Conservation (phyloP, 2,329 filamentous ascomycete genomes). For the Pseudogymnoascus sp. region DNA sequence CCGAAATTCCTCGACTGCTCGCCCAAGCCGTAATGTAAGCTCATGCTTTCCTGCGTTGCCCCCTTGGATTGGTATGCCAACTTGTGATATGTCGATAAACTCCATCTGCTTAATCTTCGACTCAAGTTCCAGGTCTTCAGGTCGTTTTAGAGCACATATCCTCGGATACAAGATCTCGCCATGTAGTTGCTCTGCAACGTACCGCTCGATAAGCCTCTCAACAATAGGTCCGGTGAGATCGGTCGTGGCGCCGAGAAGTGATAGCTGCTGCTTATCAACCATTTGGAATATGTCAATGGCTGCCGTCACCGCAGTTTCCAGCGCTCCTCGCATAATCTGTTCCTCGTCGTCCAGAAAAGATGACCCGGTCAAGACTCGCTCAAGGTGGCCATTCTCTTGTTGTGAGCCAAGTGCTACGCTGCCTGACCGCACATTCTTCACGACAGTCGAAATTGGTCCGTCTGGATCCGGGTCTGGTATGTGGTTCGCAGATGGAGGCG, state of each 20-base stretch:
- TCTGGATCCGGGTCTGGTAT: constrained; percentile 52
- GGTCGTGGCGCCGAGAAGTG: constrained; percentile 82
- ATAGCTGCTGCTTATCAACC: constrained; percentile 92
- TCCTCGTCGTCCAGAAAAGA: constrained; percentile 79
- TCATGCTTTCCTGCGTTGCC: constrained; percentile 73
- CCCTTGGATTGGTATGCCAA: constrained; percentile 79
- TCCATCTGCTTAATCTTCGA: constrained; percentile 88
- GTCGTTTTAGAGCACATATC: constrained; percentile 65
- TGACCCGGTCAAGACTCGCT: constrained; percentile 17
- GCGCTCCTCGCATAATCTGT: constrained; percentile 74
- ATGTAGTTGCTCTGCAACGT: constrained; percentile 88
- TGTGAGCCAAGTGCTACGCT: constrained; percentile 27
- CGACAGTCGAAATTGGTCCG: constrained; percentile 46
- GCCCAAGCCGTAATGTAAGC: constrained; percentile 65
- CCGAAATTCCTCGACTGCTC: constrained; percentile 80
- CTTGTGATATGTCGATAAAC: constrained; percentile 86
- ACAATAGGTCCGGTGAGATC: constrained; percentile 87
- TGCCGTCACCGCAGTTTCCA: constrained; percentile 86
- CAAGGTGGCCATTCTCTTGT: constrained; percentile 27
- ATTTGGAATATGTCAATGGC: constrained; percentile 94
- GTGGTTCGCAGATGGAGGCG: constrained; percentile 54
- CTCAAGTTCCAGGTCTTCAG: constrained; percentile 82
- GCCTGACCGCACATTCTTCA: constrained; percentile 47
- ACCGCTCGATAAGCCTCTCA: constrained; percentile 88
- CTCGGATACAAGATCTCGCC: constrained; percentile 74